phyloP scores from a whole-genome alignment of 78 protist genomes.

The Dictyostelium purpureum region DNA sequence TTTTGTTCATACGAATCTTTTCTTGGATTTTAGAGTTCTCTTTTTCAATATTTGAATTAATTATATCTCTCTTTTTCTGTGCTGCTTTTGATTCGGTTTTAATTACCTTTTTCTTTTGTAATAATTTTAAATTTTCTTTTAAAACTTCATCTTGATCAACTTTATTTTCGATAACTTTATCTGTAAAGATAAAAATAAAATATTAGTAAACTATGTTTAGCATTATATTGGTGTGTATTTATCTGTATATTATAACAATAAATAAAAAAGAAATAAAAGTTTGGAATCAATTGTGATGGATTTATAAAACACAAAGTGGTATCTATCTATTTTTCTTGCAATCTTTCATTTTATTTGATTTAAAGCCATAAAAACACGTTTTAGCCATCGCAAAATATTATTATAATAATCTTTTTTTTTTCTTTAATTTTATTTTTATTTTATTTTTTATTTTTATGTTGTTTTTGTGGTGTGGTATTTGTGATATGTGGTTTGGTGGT shows the following conservation, averaged over 20 bases:
- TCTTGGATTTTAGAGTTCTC: background rate
- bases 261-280: background rate
- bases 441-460: no score
- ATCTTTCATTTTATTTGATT: no score
- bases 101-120: background rate
- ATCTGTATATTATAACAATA: background rate
- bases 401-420: no score
- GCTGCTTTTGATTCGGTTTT: conserved; percentile 28
- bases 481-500: background rate
- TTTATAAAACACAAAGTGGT: no score
- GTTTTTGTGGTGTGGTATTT: background rate
- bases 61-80: conserved; percentile 6
- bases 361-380: no score
- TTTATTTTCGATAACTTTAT: conserved; percentile 5
- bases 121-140: conserved; percentile 10
- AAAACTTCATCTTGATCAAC: background rate
- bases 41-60: background rate
- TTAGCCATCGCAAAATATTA: no score
- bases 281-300: no score
- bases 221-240: no score
- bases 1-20: background rate
- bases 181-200: background rate
- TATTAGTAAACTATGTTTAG: background rate
- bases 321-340: no score
- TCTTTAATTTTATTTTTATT: no score